Percentiles rank a stretch among this genome's conserved stretches.
phyloP scores from a whole-genome alignment of 345 rosid species.

The Acer yangbiense region DNA sequence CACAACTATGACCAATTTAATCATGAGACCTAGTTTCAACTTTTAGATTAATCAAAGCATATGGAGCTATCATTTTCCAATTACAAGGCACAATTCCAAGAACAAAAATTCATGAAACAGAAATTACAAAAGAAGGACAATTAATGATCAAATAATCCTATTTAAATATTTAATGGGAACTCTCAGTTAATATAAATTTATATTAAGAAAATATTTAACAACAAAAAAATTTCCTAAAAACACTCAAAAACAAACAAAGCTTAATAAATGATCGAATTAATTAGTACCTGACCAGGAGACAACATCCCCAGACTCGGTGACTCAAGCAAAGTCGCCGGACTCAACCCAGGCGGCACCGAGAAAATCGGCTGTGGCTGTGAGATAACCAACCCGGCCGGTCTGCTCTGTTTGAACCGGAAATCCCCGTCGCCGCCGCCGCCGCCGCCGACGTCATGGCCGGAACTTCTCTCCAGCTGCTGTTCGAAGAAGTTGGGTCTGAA shows the following conservation, averaged over 20 bases:
- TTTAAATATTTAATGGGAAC: too few species aligned
- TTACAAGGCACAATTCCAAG: neutral
- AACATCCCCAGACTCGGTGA: slow-evolving; percentile 77
- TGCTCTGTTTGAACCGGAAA: slow-evolving; percentile 44
- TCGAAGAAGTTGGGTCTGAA: slow-evolving; percentile 15
- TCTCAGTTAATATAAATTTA: too few species aligned
- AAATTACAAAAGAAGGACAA: neutral
- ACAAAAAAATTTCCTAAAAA: neutral
- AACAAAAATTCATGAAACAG: too few species aligned
- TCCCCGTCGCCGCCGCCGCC: slow-evolving; percentile 39
- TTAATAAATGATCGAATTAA: neutral
- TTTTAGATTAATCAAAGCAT: neutral
- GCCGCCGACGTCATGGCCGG: slow-evolving; percentile 24
- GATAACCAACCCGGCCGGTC: slow-evolving; percentile 51
- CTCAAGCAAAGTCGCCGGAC: slow-evolving; percentile 58
- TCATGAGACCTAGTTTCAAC: too few species aligned
- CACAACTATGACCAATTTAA: too few species aligned
- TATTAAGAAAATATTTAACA: too few species aligned
- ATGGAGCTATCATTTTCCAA: neutral
- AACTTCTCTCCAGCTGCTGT: slow-evolving; percentile 13
- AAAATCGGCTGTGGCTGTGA: slow-evolving; percentile 51
- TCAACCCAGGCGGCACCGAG: slow-evolving; percentile 49
- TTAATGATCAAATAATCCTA: neutral
- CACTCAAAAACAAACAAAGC: neutral
- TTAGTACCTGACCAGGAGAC: slow-evolving; percentile 61